These are phyloP conservation scores for Pseudocercospora eumusae DNA, from an alignment of 2,329 filamentous ascomycete species.

Conservation along the genomic window DNA sequence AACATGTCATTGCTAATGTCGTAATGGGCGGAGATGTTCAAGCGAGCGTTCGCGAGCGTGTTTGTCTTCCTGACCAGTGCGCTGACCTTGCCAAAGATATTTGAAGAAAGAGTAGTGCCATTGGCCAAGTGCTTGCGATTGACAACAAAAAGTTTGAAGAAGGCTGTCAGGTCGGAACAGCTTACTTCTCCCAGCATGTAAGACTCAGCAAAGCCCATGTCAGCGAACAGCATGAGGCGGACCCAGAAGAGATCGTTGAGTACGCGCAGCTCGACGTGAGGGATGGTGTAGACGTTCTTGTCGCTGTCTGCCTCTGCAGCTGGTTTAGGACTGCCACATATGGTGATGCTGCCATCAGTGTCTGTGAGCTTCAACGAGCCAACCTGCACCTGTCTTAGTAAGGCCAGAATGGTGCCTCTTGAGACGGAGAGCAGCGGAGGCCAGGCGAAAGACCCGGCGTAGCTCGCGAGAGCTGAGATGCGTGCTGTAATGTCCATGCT, in stretches of 20 bases:
- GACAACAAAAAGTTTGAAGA: conserved; percentile 73
- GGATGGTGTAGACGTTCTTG: conserved; percentile 43
- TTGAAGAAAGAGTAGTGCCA: conserved; percentile 63
- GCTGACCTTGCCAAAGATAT: conserved; percentile 59
- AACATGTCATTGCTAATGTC: conserved; percentile 78
- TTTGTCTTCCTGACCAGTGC: conserved; percentile 54
- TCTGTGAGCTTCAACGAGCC: conserved; percentile 52
- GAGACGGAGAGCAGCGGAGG: conserved; percentile 51
- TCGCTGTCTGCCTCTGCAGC: conserved; percentile 41
- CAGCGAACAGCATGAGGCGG: conserved; percentile 66
- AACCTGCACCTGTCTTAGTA: conserved; percentile 49
- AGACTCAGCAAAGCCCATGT: conserved; percentile 73
- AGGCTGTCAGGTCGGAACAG: conserved; percentile 65
- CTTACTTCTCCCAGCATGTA: conserved; percentile 73
- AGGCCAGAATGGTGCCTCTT: conserved; percentile 48
- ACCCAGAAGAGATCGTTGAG: conserved; percentile 71
- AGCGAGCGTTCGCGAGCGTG: conserved; percentile 55
- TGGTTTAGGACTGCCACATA: conserved; percentile 45
- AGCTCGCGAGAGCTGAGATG: conserved; percentile 18
- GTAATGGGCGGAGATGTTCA: conserved; percentile 73
- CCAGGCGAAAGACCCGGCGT: conserved; percentile 51
- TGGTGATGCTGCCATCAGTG: conserved; percentile 46
- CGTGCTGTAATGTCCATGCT: not conserved
- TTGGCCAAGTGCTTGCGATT: conserved; percentile 58
- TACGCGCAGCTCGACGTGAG: conserved; percentile 59